Percentiles rank a stretch among this genome's conserved stretches.
phyloP scores from a whole-genome alignment of 306 rosid genomes.

The Echinosophora koreensis region DNA sequence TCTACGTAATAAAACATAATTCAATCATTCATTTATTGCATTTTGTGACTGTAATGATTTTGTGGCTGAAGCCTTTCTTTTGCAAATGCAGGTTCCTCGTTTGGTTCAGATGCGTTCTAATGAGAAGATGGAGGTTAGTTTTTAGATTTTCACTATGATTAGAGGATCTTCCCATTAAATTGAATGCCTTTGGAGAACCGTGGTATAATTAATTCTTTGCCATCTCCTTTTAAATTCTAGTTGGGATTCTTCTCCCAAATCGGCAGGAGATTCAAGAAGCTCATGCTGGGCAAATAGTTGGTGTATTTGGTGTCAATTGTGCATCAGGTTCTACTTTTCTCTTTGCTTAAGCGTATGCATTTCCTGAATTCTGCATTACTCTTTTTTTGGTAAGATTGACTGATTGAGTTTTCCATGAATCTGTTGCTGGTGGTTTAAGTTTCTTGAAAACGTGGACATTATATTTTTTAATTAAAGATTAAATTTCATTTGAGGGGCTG shows the following conservation, averaged over 20 bases:
- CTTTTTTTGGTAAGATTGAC: conserved; percentile 6
- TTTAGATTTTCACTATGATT: conserved; percentile 34
- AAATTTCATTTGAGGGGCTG: conserved; percentile 9
- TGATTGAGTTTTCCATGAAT: conserved; percentile 30
- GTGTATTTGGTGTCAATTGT: conserved; percentile 98
- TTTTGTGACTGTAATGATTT: conserved; percentile 26
- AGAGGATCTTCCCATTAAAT: conserved; percentile 19
- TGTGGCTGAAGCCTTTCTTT: conserved; percentile 41
- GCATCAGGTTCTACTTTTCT: conserved; percentile 83
- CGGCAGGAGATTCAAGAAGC: conserved; percentile 95
- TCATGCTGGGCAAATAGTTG: conserved; percentile 99
- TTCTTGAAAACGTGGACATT: conserved; percentile 2
- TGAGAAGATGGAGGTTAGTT: conserved; percentile 96
- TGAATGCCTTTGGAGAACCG: conserved; percentile 29
- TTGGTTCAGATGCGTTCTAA: conserved; percentile 95
- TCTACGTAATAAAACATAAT: too few species aligned
- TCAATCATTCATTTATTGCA: background rate
- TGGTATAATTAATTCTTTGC: conserved; percentile 7
- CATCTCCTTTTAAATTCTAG: background rate
- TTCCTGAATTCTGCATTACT: conserved; percentile 23
- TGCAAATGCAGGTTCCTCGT: conserved; percentile 82
- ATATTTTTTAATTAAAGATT: background rate
- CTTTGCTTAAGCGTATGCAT: conserved; percentile 29
- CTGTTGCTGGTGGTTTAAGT: conserved; percentile 24
- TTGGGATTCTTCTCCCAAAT: conserved; percentile 27